phyloP scores from a whole-genome alignment of 139 green algal genomes.

The Auxenochlorella pyrenoidosa region DNA sequence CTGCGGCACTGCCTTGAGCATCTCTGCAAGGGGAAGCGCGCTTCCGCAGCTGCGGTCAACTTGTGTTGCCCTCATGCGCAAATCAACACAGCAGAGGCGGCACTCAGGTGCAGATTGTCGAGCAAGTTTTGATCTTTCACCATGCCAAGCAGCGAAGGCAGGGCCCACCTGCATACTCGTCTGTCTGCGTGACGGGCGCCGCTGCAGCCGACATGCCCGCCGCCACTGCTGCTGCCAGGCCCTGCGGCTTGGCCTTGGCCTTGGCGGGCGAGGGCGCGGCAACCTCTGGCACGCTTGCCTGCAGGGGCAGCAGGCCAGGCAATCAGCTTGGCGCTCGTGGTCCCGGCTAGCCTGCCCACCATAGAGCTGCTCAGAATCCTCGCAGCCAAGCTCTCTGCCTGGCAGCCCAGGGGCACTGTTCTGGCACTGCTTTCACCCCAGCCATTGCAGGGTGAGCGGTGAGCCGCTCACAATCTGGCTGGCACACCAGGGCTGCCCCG shows the following conservation, averaged over 20 bases:
- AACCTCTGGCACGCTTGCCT: constrained; percentile 17
- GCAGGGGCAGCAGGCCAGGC: not conserved
- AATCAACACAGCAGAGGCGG: not conserved
- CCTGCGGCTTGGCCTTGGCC: constrained; percentile 39
- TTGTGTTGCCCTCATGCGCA: not conserved
- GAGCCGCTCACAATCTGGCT: too few relatives aligned
- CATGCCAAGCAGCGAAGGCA: not conserved
- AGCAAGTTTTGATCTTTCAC: too few relatives aligned
- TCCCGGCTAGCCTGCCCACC: too few relatives aligned
- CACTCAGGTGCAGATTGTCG: not conserved
- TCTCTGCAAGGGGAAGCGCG: constrained; percentile 33
- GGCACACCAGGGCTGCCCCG: too few relatives aligned
- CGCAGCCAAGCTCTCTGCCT: too few relatives aligned
- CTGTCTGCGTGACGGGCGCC: constrained; percentile 29
- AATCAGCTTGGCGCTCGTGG: too few relatives aligned
- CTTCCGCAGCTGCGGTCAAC: not conserved
- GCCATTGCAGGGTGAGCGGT: not conserved
- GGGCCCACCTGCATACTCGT: constrained; percentile 28
- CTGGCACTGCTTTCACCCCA: not conserved
- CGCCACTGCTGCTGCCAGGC: constrained; percentile 48
- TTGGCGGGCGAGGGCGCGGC: constrained; percentile 15
- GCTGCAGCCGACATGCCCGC: constrained; percentile 1
- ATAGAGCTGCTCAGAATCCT: too few relatives aligned
- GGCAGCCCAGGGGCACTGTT: too few relatives aligned
- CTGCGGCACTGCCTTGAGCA: constrained; percentile 79